Evolutionary conservation across 192 early-diverging fungal genomes (phyloP), one percentile per base, ranked within the genome.

Genomic region (Mortierella hygrophila): DNA sequence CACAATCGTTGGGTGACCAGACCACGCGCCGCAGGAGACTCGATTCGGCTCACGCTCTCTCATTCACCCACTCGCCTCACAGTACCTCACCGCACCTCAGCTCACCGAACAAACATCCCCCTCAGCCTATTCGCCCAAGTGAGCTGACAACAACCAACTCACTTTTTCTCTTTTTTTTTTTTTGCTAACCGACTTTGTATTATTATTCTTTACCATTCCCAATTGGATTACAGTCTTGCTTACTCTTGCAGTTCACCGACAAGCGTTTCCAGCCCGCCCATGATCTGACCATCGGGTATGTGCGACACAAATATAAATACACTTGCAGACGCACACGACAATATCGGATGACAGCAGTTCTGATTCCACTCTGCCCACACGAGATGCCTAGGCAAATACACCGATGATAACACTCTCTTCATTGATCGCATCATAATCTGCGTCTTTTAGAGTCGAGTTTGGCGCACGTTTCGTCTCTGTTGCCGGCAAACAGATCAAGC

Each of bases 211-310:
- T 65, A 65, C 29, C 60, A 3, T 65, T 32, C 26, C 26, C 26
- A 4, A 65, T 65, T 11, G 60, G 60, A 35, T 32, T 76, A 21
- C 79, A 92, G 93, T 93, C 95, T 11, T 96, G 95, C 79, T 90
- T 96, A 75, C 90, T 96, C 75, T 88, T 96, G 47, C 95, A 95
- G 90, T 96, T 95, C 72, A 96, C 95, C 42, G 95, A 96, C 84
- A 92, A 94, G 88, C 93, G 94, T 32, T 96, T 96, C 74, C 92
- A 94, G 78, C 93, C 93, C 26, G 94, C 94, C 60, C 95, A 95
- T 82, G 95, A 96, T 79, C 87, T 96, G 71, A 96, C 95, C 9
- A 96, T 96, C 87, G 95, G 95, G 92, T 91, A 90, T 32, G 75
- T 73, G 11, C 26, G 29, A 29, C 60, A 65, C 13, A 15, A 65